Evolutionary conservation across 257 asterid species (phyloP), one percentile per base, ranked within the genome.

Genomic region (Oldenlandia corymbosa): DNA sequence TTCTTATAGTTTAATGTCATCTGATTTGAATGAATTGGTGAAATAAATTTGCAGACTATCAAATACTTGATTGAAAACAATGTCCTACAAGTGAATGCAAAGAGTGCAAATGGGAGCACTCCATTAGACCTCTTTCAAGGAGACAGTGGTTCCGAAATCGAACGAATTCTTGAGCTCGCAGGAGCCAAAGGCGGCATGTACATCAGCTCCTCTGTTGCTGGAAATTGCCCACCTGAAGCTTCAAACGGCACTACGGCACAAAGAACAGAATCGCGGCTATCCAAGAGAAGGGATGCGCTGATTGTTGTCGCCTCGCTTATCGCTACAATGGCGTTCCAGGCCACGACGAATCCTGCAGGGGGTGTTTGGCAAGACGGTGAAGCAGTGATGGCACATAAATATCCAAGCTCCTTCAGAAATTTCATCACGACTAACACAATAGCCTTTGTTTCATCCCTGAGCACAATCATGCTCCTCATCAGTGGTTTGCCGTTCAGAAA

Each of bases 401-500:
- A 70, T 66, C 68, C 80, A 0, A 62, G 7, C 21, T 21, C 45
- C 0, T 84, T 42, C 23, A 66, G 60, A 50, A 63, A 23, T 64
- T 77, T 75, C 71, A 34, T 78, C 26, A 65, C 72, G 0, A 36
- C 68, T 43, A 85, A 85, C 46, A 79, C 85, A 0, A 39, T 77
- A 16, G 76, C 78, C 57, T 85, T 83, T 5, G 9, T 34, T 34
- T 34, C 39, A 34, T 34, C 39, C 39, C 39, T 34, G 6, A 9
- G 39, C 39, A 34, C 75, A 8, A 85, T 85, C 11, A 45, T 85
- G 67, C 77, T 83, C 9, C 76, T 85, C 31, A 80, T 85, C 24
- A 76, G 83, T 28, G 91, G 84, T 17, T 61, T 81, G 52, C 86
- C 91, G 2, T 78, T 84, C 26, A 62, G 43, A 51, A 72, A 70